Evolutionary conservation across 768 basidiomycete species (phyloP).

Genomic region (Rhodosporidiobolus odoratus): DNA sequence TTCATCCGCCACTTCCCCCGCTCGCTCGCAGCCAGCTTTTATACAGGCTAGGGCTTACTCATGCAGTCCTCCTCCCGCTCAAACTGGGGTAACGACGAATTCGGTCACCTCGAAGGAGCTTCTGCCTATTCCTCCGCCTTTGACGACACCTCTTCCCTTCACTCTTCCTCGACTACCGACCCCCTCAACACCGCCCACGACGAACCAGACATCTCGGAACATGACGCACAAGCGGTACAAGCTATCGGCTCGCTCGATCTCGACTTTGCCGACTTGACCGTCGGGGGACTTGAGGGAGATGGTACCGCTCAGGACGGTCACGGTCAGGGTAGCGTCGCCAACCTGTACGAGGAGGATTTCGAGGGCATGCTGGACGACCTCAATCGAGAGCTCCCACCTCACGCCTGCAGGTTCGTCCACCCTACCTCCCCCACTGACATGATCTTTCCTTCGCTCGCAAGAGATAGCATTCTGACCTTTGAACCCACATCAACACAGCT

Average conservation of each 20-base stretch:
- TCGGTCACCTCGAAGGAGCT: constrained; percentile 48
- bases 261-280: constrained; percentile 25
- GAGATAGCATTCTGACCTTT: too few relatives aligned
- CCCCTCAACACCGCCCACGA: background rate
- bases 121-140: constrained; percentile 38
- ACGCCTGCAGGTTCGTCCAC: constrained; percentile 81
- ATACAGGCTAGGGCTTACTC: background rate
- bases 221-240: background rate
- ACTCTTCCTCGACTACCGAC: constrained; percentile 2
- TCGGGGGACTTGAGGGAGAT: constrained; percentile 6
- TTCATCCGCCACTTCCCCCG: background rate
- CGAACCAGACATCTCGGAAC: background rate
- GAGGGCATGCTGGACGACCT: constrained; percentile 83
- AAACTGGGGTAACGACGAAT: constrained; percentile 27
- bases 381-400: constrained; percentile 82
- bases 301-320: background rate
- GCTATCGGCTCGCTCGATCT: constrained; percentile 17
- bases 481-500: too few relatives aligned
- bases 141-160: constrained; percentile 33
- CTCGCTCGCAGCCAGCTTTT: background rate
- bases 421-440: background rate
- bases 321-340: constrained; percentile 12
- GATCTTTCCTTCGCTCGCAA: constrained; percentile 6
- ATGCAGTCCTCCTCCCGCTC: constrained; percentile 16
- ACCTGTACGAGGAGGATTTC: constrained; percentile 67